phyloP scores from a whole-genome alignment of 192 early-diverging fungal species.

The Coemansia sp. region DNA sequence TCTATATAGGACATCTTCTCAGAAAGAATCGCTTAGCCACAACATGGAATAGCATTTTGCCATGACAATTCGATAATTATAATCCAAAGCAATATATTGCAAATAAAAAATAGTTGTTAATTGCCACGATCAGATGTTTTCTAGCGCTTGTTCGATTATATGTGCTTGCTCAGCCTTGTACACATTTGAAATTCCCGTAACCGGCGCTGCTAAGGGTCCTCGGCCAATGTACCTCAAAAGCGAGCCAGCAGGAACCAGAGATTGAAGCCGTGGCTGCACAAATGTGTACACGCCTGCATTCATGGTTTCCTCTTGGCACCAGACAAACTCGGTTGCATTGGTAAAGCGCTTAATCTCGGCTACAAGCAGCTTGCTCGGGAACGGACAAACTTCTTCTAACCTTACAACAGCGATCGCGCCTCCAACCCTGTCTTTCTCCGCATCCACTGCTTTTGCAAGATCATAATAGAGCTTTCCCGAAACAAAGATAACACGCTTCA shows the following conservation, averaged over 20 bases:
- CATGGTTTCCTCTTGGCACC: constrained; percentile 93
- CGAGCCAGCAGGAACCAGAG: constrained; percentile 61
- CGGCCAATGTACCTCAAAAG: constrained; percentile 73
- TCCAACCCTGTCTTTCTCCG: constrained; percentile 52
- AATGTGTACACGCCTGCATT: constrained; percentile 89
- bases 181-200: constrained; percentile 68
- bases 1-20: too few species aligned
- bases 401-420: constrained; percentile 77
- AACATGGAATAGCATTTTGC: too few species aligned
- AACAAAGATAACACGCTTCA: constrained; percentile 74
- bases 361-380: constrained; percentile 72
- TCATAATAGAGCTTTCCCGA: constrained; percentile 95
- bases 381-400: constrained; percentile 90
- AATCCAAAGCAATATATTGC: neutral
- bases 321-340: constrained; percentile 67
- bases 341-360: constrained; percentile 64
- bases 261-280: constrained; percentile 80
- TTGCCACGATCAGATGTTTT: constrained; percentile 6
- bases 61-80: too few species aligned
- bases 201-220: constrained; percentile 71
- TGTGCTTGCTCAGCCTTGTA: constrained; percentile 69
- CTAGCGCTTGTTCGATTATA: constrained; percentile 58
- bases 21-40: too few species aligned
- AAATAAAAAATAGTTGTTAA: neutral
- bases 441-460: constrained; percentile 70